A percentile compares a stretch with the other conserved stretches of the same genome.
phyloP scores from a whole-genome alignment of 1,284 basidiomycete genomes.

The Papiliotrema flavescens region DNA sequence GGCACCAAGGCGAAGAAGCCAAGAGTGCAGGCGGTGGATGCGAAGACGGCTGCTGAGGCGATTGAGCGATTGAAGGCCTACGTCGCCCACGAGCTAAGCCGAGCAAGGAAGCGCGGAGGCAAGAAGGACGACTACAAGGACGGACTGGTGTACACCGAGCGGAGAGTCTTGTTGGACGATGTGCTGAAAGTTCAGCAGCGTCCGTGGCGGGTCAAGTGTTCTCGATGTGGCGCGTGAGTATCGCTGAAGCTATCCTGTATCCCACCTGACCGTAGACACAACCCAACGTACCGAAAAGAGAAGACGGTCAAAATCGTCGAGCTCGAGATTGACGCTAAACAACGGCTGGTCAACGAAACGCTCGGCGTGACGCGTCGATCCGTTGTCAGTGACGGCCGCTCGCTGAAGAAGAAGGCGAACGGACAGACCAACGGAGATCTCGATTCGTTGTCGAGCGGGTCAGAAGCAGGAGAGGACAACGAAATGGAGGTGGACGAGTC shows the following conservation, averaged over 20 bases:
- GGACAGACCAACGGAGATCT: slow-evolving; percentile 44
- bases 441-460: slow-evolving; percentile 40
- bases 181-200: slow-evolving; percentile 60
- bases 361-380: slow-evolving; percentile 63
- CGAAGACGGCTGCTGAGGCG: slow-evolving; percentile 61
- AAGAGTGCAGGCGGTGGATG: slow-evolving; percentile 23
- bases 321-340: slow-evolving; percentile 77
- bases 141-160: slow-evolving; percentile 77
- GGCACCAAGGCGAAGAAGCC: slow-evolving; percentile 49
- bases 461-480: slow-evolving; percentile 54
- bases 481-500: slow-evolving; percentile 31
- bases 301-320: slow-evolving; percentile 93
- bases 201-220: slow-evolving; percentile 65
- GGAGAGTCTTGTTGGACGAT: slow-evolving; percentile 77
- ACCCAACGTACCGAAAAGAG: slow-evolving; percentile 88
- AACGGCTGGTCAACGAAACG: slow-evolving; percentile 64
- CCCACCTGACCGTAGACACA: slow-evolving; percentile 55
- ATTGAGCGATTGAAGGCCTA: slow-evolving; percentile 68
- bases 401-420: slow-evolving; percentile 37
- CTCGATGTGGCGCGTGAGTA: slow-evolving; percentile 75
- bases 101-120: slow-evolving; percentile 53
- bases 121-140: slow-evolving; percentile 86
- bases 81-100: slow-evolving; percentile 62
- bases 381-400: slow-evolving; percentile 54
- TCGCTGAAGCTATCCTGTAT: background rate